Conservation (phyloP, 2,329 filamentous ascomycete genomes). For the Neonectria coccinea region DNA sequence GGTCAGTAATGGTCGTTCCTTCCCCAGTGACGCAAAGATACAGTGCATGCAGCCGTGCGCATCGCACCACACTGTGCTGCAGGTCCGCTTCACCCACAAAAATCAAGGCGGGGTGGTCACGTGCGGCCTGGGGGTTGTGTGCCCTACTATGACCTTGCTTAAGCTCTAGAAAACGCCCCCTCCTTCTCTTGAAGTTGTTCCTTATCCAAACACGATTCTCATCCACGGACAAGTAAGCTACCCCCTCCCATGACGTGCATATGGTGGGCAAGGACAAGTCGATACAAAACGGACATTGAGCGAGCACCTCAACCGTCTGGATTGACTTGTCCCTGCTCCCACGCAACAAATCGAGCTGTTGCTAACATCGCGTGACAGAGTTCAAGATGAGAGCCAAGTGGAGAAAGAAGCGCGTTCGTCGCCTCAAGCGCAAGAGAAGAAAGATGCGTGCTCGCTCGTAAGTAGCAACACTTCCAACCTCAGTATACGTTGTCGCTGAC, state of each 20-base stretch:
- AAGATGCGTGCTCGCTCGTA: slow-evolving; percentile 99
- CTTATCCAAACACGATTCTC: slow-evolving; percentile 60
- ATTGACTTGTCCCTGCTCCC: slow-evolving; percentile 21
- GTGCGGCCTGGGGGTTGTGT: slow-evolving; percentile 52
- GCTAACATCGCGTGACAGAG: slow-evolving; percentile 43
- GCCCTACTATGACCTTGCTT: slow-evolving; percentile 52
- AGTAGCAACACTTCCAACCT: slow-evolving; percentile 55
- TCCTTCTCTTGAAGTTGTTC: slow-evolving; percentile 49
- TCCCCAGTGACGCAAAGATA: background rate
- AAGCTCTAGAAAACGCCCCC: slow-evolving; percentile 48
- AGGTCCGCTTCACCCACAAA: background rate
- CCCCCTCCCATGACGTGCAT: slow-evolving; percentile 19
- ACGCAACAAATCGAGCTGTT: slow-evolving; percentile 20
- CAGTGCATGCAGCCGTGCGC: background rate
- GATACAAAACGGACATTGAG: slow-evolving; percentile 27
- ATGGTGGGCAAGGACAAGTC: slow-evolving; percentile 22
- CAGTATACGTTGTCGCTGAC: slow-evolving; percentile 47
- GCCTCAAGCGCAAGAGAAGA: slow-evolving; percentile 99
- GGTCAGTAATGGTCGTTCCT: slow-evolving; percentile 3
- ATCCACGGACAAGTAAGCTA: slow-evolving; percentile 57
- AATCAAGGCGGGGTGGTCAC: slow-evolving; percentile 39
- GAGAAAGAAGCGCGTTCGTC: slow-evolving; percentile 99
- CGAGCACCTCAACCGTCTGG: slow-evolving; percentile 21
- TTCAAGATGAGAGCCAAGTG: slow-evolving; percentile 93
- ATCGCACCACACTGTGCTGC: background rate